phyloP scores from a whole-genome alignment of 1,139 yeast genomes.

The Protomyces inundatus region DNA sequence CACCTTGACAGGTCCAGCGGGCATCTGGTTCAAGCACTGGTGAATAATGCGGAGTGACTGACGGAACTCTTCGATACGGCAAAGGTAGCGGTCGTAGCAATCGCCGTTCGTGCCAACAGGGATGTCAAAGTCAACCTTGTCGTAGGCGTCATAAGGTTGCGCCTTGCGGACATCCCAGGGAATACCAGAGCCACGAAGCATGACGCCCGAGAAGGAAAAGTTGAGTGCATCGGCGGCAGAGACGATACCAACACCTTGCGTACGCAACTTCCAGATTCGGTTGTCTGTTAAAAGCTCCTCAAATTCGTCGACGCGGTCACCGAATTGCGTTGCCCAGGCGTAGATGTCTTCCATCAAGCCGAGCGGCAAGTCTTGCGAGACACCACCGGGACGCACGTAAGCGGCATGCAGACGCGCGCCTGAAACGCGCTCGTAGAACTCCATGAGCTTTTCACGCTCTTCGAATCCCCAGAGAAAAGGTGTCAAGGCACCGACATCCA shows the following conservation, averaged over 20 bases:
- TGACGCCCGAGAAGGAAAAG: slow-evolving; percentile 76
- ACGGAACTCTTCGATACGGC: slow-evolving; percentile 88
- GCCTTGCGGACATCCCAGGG: slow-evolving; percentile 83
- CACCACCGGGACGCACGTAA: slow-evolving; percentile 89
- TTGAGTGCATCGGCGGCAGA: slow-evolving; percentile 84
- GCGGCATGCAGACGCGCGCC: slow-evolving; percentile 90
- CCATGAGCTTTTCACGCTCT: slow-evolving; percentile 91
- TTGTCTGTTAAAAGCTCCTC: slow-evolving; percentile 87
- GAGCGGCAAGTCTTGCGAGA: slow-evolving; percentile 77
- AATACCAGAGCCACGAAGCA: slow-evolving; percentile 86
- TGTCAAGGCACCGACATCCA: slow-evolving; percentile 93
- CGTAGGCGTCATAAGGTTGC: slow-evolving; percentile 88
- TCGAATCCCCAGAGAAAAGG: slow-evolving; percentile 94
- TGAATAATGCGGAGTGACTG: slow-evolving; percentile 83
- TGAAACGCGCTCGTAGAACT: slow-evolving; percentile 82
- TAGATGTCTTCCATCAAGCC: slow-evolving; percentile 84
- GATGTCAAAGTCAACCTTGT: slow-evolving; percentile 75
- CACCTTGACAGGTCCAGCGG: slow-evolving; percentile 86
- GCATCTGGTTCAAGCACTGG: slow-evolving; percentile 88
- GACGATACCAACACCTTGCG: slow-evolving; percentile 71
- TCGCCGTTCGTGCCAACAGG: slow-evolving; percentile 87
- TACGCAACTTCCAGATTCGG: slow-evolving; percentile 90
- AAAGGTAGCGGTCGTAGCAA: slow-evolving; percentile 82
- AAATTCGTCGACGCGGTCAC: slow-evolving; percentile 85
- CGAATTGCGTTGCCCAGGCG: slow-evolving; percentile 96